phyloP scores from a whole-genome alignment of 352 stramenopile species.

The Elongisporangium prolatum region DNA sequence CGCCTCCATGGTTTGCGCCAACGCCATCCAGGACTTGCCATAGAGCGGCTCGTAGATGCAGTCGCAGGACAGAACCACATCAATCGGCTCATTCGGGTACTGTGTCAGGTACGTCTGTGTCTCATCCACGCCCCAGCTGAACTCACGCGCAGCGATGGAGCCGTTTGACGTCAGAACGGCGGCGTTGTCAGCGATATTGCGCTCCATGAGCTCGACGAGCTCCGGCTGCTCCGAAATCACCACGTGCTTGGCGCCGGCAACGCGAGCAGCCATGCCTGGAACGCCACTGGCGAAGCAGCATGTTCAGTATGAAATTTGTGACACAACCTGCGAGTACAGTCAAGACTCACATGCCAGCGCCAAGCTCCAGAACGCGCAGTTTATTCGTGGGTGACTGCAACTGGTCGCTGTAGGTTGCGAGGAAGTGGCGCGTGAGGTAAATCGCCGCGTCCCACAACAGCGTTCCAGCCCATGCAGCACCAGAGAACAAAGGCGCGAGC shows the following conservation, averaged over 20 bases:
- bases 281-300: constrained; percentile 54
- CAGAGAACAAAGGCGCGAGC: constrained; percentile 91
- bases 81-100: constrained; percentile 56
- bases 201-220: constrained; percentile 80
- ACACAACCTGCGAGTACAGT: neutral
- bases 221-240: constrained; percentile 91
- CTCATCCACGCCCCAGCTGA: constrained; percentile 83
- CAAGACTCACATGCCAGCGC: constrained; percentile 63
- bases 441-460: constrained; percentile 86
- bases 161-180: constrained; percentile 28
- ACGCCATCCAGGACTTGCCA: constrained; percentile 82
- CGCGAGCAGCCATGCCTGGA: constrained; percentile 87
- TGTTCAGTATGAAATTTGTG: neutral
- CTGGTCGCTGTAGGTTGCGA: constrained; percentile 36
- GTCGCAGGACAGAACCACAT: constrained; percentile 93
- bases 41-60: constrained; percentile 95
- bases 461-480: constrained; percentile 91
- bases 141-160: constrained; percentile 39
- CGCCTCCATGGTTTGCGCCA: constrained; percentile 87
- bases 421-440: constrained; percentile 51
- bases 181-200: constrained; percentile 59
- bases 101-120: constrained; percentile 55
- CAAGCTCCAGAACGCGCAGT: constrained; percentile 78
- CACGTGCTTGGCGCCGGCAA: constrained; percentile 77
- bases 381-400: constrained; percentile 21